These are phyloP conservation scores for Aspergillus haitiensis DNA, from an alignment of 495 filamentous ascomycete species.

Conservation along the genomic window DNA sequence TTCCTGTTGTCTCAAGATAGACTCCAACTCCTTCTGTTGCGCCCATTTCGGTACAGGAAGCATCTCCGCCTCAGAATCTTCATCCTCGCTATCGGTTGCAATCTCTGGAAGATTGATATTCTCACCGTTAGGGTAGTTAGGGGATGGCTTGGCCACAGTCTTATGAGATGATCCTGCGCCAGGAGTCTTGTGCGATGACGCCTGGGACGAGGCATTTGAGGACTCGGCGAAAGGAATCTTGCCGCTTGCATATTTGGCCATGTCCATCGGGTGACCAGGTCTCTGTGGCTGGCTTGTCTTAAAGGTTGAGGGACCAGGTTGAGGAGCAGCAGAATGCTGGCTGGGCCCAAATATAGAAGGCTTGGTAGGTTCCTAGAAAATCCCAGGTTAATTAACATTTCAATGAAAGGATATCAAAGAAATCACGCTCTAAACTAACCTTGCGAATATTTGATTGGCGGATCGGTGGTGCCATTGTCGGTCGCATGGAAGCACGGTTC, in stretches of 20 bases:
- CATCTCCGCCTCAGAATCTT: slow-evolving; percentile 62
- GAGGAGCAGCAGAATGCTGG: slow-evolving; percentile 51
- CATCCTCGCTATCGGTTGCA: slow-evolving; percentile 81
- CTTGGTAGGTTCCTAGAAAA: slow-evolving; percentile 54
- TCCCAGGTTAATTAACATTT: slow-evolving; percentile 24
- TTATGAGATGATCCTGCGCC: slow-evolving; percentile 42
- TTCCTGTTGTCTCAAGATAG: slow-evolving; percentile 72
- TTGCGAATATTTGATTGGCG: slow-evolving; percentile 71
- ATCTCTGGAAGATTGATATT: slow-evolving; percentile 85
- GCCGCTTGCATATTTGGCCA: slow-evolving; percentile 79
- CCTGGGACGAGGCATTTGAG: slow-evolving; percentile 43
- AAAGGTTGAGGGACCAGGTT: slow-evolving; percentile 39
- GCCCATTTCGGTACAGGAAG: slow-evolving; percentile 77
- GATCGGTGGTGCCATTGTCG: slow-evolving; percentile 77
- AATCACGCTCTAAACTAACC: slow-evolving; percentile 3
- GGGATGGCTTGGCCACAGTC: slow-evolving; percentile 63
- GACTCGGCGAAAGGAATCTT: slow-evolving; percentile 86
- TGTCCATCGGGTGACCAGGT: slow-evolving; percentile 67
- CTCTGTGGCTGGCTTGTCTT: slow-evolving; percentile 53
- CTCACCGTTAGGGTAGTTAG: slow-evolving; percentile 77
- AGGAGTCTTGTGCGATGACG: slow-evolving; percentile 58
- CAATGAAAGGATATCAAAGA: background rate
- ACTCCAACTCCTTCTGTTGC: slow-evolving; percentile 73
- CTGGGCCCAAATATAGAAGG: slow-evolving; percentile 65
- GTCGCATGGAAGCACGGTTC: slow-evolving; percentile 45